Conservation (phyloP, 768 basidiomycete species). For the Russula vinacea region DNA sequence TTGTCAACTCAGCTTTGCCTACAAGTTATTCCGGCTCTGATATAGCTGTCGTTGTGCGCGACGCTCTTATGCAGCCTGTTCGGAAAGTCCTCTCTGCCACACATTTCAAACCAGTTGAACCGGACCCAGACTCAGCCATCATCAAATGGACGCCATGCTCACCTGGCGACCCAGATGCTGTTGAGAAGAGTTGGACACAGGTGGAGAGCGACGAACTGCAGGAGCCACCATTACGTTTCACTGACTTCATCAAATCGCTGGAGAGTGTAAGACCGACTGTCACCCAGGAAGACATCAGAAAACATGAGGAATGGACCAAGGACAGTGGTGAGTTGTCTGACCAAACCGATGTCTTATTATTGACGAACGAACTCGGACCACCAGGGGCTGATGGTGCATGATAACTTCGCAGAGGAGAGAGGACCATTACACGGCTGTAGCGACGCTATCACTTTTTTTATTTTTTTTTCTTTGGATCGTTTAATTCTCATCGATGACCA, state of each 20-base stretch:
- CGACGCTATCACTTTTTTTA: constrained; percentile 19
- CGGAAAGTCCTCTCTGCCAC: constrained; percentile 94
- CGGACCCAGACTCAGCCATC: constrained; percentile 33
- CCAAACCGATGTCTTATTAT: neutral
- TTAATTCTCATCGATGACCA: constrained; percentile 7
- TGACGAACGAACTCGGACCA: constrained; percentile 1
- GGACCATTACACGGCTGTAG: constrained; percentile 14
- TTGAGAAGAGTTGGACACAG: constrained; percentile 88
- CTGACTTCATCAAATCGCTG: constrained; percentile 81
- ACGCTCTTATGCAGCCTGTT: constrained; percentile 98
- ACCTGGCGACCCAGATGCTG: constrained; percentile 80
- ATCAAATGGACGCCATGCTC: constrained; percentile 93
- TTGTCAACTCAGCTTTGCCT: neutral
- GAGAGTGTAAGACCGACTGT: constrained; percentile 83
- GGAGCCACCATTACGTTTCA: constrained; percentile 78
- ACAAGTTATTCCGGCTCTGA: constrained; percentile 86
- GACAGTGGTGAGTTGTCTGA: constrained; percentile 60
- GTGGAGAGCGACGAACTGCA: constrained; percentile 82
- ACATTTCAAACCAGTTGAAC: constrained; percentile 73
- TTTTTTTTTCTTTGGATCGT: constrained; percentile 5
- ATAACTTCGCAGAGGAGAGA: constrained; percentile 7
- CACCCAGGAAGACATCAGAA: constrained; percentile 79
- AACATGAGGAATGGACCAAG: constrained; percentile 79
- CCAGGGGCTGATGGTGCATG: constrained; percentile 28
- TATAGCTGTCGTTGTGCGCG: constrained; percentile 90